phyloP scores from a whole-genome alignment of 2,329 filamentous ascomycete species.

The Emergomyces pasteurianus region DNA sequence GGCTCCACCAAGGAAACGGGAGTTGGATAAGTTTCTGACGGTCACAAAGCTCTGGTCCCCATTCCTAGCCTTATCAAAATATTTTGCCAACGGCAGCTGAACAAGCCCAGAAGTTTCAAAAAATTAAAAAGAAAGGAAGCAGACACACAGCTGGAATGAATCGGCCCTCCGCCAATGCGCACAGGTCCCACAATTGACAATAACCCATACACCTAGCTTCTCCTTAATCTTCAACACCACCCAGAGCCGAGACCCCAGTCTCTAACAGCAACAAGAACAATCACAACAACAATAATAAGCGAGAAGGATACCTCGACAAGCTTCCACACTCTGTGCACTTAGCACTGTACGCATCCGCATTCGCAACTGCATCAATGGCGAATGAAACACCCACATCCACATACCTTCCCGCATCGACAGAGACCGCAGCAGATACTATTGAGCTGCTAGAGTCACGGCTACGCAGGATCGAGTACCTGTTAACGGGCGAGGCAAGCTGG shows the following conservation, averaged over 20 bases:
- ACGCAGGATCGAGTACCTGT: constrained; percentile 33
- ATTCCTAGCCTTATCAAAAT: too few relatives aligned
- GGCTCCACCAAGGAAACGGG: background rate
- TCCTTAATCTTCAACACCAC: background rate
- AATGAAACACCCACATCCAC: background rate
- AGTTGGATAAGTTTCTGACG: background rate
- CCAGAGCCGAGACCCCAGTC: background rate
- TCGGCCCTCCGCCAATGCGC: background rate
- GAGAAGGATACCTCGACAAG: background rate
- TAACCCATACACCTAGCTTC: background rate
- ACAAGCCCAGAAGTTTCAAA: background rate
- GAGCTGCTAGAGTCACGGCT: constrained; percentile 35
- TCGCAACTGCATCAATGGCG: background rate
- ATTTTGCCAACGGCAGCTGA: too few relatives aligned
- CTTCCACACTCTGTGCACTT: background rate
- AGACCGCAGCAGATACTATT: constrained; percentile 28
- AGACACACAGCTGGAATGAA: background rate
- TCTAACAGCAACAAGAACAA: background rate
- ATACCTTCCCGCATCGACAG: constrained; percentile 3
- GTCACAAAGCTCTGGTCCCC: background rate
- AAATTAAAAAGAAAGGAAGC: background rate
- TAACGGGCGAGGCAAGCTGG: constrained; percentile 31
- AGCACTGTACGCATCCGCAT: background rate
- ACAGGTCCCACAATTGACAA: background rate
- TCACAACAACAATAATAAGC: background rate